A percentile compares a stretch with the other conserved stretches of the same genome.
These are phyloP conservation scores for Pneumocystis carinii DNA, from an alignment of 1,139 yeast species.

Conservation along the genomic window DNA sequence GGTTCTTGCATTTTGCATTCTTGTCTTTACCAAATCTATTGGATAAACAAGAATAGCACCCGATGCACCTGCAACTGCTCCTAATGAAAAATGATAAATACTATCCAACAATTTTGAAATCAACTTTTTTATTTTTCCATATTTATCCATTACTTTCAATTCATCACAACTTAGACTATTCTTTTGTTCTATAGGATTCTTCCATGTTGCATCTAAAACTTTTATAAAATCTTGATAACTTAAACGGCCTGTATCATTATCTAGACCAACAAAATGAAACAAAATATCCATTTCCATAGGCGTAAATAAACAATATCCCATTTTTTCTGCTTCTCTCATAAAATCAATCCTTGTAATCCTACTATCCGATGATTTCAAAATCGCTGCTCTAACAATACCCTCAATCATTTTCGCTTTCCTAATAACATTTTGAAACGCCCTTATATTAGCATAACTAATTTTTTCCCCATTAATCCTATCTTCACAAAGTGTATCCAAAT, in stretches of 20 bases:
- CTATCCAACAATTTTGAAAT: conserved; percentile 53
- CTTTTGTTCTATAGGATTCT: conserved; percentile 25
- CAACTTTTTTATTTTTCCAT: conserved; percentile 16
- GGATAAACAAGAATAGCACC: conserved; percentile 99
- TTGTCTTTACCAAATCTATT: conserved; percentile 85
- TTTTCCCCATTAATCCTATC: conserved; percentile 23
- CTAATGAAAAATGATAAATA: conserved; percentile 71
- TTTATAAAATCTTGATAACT: conserved; percentile 27
- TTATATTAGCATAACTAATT: conserved; percentile 31
- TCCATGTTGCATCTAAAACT: conserved; percentile 33
- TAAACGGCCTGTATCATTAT: conserved; percentile 25
- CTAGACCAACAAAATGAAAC: conserved; percentile 30
- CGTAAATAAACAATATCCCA: conserved; percentile 29
- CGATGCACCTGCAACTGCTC: conserved; percentile 92
- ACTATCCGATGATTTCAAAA: conserved; percentile 24
- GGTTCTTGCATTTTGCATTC: conserved; percentile 91
- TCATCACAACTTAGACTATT: conserved; percentile 15
- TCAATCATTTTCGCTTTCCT: conserved; percentile 31
- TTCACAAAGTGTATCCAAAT: conserved; percentile 28
- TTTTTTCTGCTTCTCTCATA: conserved; percentile 28
- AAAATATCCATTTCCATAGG: conserved; percentile 33
- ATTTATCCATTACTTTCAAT: conserved; percentile 16
- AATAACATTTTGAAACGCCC: conserved; percentile 32
- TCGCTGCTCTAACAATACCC: conserved; percentile 25
- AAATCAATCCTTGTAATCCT: conserved; percentile 28